Base-by-base conservation (phyloP, 768 basidiomycete genomes). In the Tubosaeta sp. region DNA sequence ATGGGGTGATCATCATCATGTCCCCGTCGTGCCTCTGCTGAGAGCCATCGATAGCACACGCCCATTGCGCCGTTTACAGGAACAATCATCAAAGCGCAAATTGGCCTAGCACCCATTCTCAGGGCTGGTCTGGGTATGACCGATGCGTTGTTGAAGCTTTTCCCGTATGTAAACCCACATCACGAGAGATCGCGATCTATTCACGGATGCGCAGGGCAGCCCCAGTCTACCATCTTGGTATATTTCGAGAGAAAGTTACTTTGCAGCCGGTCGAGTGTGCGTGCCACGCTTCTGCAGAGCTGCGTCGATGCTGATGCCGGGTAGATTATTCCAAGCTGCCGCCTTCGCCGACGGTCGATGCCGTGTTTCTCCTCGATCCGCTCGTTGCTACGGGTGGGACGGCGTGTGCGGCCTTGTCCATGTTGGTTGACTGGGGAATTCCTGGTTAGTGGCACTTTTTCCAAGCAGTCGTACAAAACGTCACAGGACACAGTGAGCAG, bases 361-460 rank as follows among this genome's bases (percentile, higher is more conserved):
- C 80, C 35, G 84, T 93, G n/a, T 91, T 84, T 71, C 73, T 98
- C 21, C 76, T 97, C 27, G 95, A 98, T 59, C 95, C 95, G 16
- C 71, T 97, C 29, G 85, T 97, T 60, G 95, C 95, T 0, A 97
- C 95, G 3, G 95, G 94, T 46, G 90, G 92, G 11, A 97, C 95
- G 4, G 92, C 90, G 3, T 78, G 80, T 55, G 94, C 95, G 16
- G 94, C 94, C 9, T 66, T 97, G 49, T 62, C 78, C 45, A 97
- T 96, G 91, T 77, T 95, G 46, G 59, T 76, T 2, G 91, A 91
- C 48, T 91, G 89, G 90, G 89, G 90, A 25, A 76, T 90, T 58
- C 75, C 84, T 14, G 52, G 90, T 88, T 57, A 55, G 78, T 62
- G 38, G 31, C 31, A 24, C 12, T 40, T 27, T 12, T 38, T 31